phyloP scores from a whole-genome alignment of 257 asterid genomes.

The Galeopsis tetrahit region DNA sequence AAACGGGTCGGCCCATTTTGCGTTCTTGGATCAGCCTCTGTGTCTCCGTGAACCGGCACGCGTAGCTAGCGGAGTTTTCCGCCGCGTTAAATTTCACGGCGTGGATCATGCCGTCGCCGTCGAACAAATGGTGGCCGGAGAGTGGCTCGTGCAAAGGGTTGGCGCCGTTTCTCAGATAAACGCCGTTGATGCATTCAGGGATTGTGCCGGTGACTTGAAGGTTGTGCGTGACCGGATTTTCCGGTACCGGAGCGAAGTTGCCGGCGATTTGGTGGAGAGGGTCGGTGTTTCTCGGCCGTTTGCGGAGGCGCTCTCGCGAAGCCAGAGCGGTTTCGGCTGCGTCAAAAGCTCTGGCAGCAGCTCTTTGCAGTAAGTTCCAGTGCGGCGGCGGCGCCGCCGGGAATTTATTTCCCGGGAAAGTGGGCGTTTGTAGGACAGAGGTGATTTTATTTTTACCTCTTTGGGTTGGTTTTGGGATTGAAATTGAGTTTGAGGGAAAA shows the following conservation, averaged over 20 bases:
- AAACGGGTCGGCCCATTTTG: conserved; percentile 41
- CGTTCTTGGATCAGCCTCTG: conserved; percentile 46
- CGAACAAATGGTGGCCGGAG: conserved; percentile 54
- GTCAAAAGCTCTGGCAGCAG: conserved; percentile 38
- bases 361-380: conserved; percentile 43
- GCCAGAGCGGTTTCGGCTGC: conserved; percentile 37
- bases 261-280: conserved; percentile 48
- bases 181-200: conserved; percentile 48
- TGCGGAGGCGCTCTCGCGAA: conserved; percentile 31
- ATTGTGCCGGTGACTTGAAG: conserved; percentile 39
- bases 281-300: conserved; percentile 40
- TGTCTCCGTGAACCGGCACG: conserved; percentile 49
- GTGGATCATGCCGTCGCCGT: conserved; percentile 58
- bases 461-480: conserved; percentile 22
- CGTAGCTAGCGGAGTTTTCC: conserved; percentile 38
- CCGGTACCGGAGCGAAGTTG: conserved; percentile 51
- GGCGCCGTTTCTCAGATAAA: conserved; percentile 50
- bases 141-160: conserved; percentile 45
- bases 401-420: conserved; percentile 13
- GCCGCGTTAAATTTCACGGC: conserved; percentile 40
- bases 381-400: not conserved
- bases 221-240: conserved; percentile 32
- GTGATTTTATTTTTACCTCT: conserved; percentile 21
- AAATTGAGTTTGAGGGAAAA: not conserved
- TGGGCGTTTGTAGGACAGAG: conserved; percentile 34